Evolutionary conservation across 345 rosid genomes (phyloP).

Genomic region (Salix koriyanagi): DNA sequence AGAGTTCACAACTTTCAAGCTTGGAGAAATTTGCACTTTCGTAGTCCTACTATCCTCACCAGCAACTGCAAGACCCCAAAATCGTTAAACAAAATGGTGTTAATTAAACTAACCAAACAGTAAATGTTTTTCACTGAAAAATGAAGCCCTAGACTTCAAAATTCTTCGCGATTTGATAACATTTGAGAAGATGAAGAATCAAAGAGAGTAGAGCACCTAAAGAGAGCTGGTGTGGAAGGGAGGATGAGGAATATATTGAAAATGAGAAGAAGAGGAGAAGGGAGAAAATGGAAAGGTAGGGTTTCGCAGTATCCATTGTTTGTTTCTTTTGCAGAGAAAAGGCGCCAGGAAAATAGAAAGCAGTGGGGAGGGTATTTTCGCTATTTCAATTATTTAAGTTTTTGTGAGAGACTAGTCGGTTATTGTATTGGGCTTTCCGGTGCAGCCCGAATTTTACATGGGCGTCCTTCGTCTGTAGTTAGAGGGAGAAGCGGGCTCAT

Average conservation of each 20-base stretch:
- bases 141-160: conserved; percentile 37
- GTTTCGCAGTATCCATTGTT: conserved; percentile 31
- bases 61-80: conserved; percentile 43
- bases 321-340: background rate
- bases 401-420: too few species aligned
- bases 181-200: background rate
- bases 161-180: background rate
- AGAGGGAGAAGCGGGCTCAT: too few species aligned
- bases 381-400: background rate
- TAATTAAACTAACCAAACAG: too few species aligned
- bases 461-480: too few species aligned
- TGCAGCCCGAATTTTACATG: too few species aligned
- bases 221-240: conserved; percentile 30
- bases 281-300: conserved; percentile 17
- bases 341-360: conserved; percentile 29
- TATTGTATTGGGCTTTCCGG: too few species aligned
- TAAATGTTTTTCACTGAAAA: background rate
- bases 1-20: conserved; percentile 47
- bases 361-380: conserved; percentile 27
- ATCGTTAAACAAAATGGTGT: background rate
- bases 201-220: conserved; percentile 34
- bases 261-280: conserved; percentile 25
- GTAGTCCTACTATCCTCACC: conserved; percentile 27
- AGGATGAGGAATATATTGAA: conserved; percentile 16
- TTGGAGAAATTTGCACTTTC: conserved; percentile 45